Evolutionary conservation across 768 basidiomycete genomes (phyloP), one percentile per base, ranked within the genome.

Genomic region (Hydnomerulius pinastri): DNA sequence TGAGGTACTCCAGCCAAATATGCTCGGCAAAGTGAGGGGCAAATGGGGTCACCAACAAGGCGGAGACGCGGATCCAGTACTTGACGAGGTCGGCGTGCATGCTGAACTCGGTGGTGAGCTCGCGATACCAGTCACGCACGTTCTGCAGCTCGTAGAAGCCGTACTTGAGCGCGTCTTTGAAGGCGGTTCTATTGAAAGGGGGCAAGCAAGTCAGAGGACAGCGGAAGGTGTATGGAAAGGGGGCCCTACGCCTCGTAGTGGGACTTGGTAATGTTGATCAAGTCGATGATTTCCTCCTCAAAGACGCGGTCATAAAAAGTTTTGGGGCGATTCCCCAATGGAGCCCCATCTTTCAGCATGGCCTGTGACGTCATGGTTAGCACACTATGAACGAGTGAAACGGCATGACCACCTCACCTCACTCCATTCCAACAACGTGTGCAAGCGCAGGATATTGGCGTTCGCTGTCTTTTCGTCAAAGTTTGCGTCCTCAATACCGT

Each of bases 401-500:
- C 27, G 40, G 41, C 38, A 35, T 32, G 6, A n/a, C 12, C 3
- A 65, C 79, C n/a, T 24, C 51, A 92, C 92, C 72, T 96, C 88
- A 60, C 92, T 94, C 95, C 96, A 99, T 4, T 77, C 79, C 56
- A 94, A 75, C 61, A 97, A 73, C 0, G 96, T 98, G 66, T 95
- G 88, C 54, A 99, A 75, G 44, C 97, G 81, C 65, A 98, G 70
- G 64, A 99, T 98, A 54, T 92, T 93, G 10, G 97, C 94, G 66
- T 98, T 99, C 15, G 97, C 97, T 5, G 88, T 90, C 75, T 93
- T 90, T 78, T 98, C 96, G 65, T 99, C 97, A 62, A 98, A 99
- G 76, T 99, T 99, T 38, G 96, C 96, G 71, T 99, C 97, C 70
- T 97, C 95, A 59, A 98, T 80, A 43, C 94, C 92, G 67, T 99